Evolutionary conservation across 805 yeast species (phyloP).

Genomic region (Cyberlindnera petersonii): DNA sequence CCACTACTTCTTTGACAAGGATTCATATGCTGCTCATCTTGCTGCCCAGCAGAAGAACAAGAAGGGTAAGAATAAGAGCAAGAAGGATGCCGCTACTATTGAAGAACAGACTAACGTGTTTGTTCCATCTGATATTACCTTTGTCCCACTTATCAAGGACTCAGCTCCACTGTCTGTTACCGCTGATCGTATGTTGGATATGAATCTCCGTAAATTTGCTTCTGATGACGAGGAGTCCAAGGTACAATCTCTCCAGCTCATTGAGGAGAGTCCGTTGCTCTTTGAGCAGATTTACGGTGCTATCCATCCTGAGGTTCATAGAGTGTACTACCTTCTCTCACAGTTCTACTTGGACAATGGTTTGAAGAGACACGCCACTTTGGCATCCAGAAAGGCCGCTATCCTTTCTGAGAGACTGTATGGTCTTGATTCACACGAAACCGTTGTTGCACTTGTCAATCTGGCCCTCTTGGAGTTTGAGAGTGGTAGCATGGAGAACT

Average conservation of each 20-base stretch:
- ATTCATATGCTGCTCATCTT: conserved; percentile 22
- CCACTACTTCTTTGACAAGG: conserved; percentile 37
- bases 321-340: conserved; percentile 61
- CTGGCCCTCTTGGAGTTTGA: conserved; percentile 68
- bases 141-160: conserved; percentile 75
- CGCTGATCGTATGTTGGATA: conserved; percentile 72
- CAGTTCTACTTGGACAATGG: conserved; percentile 61
- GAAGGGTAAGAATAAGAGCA: conserved; percentile 27
- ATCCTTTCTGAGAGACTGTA: conserved; percentile 71
- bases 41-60: conserved; percentile 34
- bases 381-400: conserved; percentile 62
- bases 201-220: conserved; percentile 39
- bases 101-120: conserved; percentile 38
- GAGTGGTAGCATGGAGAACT: conserved; percentile 53
- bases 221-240: conserved; percentile 32
- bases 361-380: conserved; percentile 54
- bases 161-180: conserved; percentile 61
- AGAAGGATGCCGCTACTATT: too few species aligned
- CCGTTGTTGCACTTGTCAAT: conserved; percentile 67
- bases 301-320: conserved; percentile 75
- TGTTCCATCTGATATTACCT: conserved; percentile 57
- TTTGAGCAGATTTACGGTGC: conserved; percentile 82
- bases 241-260: conserved; percentile 56
- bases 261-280: conserved; percentile 66
- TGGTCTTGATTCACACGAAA: conserved; percentile 79